Base-by-base conservation (phyloP, 2,329 filamentous ascomycete genomes). In the Zymoseptoria pseudotritici region DNA sequence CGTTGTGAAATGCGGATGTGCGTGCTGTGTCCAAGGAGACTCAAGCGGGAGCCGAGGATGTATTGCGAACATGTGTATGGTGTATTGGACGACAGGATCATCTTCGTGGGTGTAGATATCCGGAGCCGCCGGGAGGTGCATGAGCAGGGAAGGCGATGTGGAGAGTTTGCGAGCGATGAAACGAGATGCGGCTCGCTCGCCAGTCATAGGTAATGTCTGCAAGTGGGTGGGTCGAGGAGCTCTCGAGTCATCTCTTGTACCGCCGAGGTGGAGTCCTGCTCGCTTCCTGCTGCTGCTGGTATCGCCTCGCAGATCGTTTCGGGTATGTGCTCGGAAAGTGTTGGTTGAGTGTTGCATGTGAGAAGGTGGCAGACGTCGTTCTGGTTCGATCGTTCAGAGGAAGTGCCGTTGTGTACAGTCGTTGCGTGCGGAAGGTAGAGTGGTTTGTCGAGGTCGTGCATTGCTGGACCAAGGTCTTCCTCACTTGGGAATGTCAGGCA, bases 401-500 rank as follows among this genome's bases (percentile, higher is more conserved):
- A 7, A 7, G 36, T 46, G 36, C 36, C 36, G n/a, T 13, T n/a
- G 36, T 46, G 13, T 46, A 46, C 36, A 46, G 13, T n/a, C 17
- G 36, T n/a, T 46, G 36, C 36, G 36, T 46, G 13, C 36, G 36
- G 36, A 4, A 46, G 36, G 36, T 7, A 46, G 13, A 17, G 17
- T 17, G 36, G 11, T n/a, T 17, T 6, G 13, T 46, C 36, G 36
- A 17, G 36, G 13, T 13, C 36, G 36, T n/a, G 36, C 10, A 4
- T 46, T 46, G 36, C 6, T 17, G 11, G 1, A n/a, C 22, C 1
- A 4, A 46, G 36, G 2, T n/a, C 13, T 3, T 17, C 36, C 58
- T 66, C 75, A 75, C 72, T 76, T 76, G 24, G 76, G 76, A 31
- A 78, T 72, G 54, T 75, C 75, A 64, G 76, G 76, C 51, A 78